phyloP scores from a whole-genome alignment of 495 filamentous ascomycete species.

The Penicillium riverlandense region DNA sequence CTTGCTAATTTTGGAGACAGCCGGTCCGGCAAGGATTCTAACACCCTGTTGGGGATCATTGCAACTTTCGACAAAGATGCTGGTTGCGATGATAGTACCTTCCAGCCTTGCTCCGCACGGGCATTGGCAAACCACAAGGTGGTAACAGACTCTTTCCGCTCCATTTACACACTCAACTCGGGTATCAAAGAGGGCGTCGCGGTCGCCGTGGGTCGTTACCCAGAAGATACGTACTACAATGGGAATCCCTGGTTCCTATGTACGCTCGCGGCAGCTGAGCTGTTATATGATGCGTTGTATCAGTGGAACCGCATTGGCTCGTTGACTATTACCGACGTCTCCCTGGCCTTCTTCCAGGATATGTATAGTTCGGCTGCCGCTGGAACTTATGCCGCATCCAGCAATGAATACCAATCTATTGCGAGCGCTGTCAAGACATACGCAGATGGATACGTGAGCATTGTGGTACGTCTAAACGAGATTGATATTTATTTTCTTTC shows the following conservation, averaged over 20 bases:
- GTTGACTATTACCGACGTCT: constrained; percentile 44
- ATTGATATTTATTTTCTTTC: neutral
- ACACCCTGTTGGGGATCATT: constrained; percentile 54
- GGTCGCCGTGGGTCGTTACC: constrained; percentile 63
- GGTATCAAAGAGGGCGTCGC: constrained; percentile 31
- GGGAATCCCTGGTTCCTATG: constrained; percentile 64
- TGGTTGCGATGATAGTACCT: constrained; percentile 40
- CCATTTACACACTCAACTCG: constrained; percentile 53
- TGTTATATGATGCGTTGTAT: constrained; percentile 57
- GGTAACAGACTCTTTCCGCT: constrained; percentile 54
- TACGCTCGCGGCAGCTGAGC: constrained; percentile 58
- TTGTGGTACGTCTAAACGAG: constrained; percentile 28
- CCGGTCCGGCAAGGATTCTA: constrained; percentile 55
- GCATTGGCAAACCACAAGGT: constrained; percentile 60
- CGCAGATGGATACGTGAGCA: constrained; percentile 55
- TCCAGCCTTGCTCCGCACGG: constrained; percentile 56
- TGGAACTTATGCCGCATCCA: constrained; percentile 43
- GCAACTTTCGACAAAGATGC: constrained; percentile 56
- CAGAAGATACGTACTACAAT: constrained; percentile 61
- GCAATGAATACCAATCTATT: constrained; percentile 42
- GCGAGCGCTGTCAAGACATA: constrained; percentile 50
- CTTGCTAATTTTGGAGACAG: constrained; percentile 46
- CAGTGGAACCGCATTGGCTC: constrained; percentile 47
- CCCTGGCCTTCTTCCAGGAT: constrained; percentile 50
- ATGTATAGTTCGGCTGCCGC: constrained; percentile 38